These are phyloP conservation scores for Bipolaris bicolor DNA, from an alignment of 2,329 filamentous ascomycete genomes.

Conservation along the genomic window DNA sequence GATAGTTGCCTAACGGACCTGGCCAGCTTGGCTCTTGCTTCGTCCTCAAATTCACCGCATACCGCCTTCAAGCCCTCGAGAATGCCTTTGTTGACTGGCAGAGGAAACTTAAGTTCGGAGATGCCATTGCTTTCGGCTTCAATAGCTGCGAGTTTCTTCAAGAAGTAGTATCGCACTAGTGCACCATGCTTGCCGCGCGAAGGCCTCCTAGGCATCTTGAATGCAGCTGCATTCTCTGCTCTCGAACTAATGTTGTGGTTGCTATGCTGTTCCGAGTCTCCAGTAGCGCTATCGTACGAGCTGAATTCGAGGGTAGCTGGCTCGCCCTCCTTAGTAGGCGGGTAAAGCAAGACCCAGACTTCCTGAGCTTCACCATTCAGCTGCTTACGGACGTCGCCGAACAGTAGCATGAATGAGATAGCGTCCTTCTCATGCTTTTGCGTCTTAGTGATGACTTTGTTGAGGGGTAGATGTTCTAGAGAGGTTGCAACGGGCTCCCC, in stretches of 20 bases:
- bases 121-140: background rate
- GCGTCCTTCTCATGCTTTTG: background rate
- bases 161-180: slow-evolving; percentile 15
- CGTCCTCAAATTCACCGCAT: background rate
- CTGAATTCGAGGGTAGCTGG: background rate
- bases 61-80: background rate
- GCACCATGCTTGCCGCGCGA: slow-evolving; percentile 4
- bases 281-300: background rate
- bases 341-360: slow-evolving; percentile 3
- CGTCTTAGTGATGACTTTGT: background rate
- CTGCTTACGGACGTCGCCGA: background rate
- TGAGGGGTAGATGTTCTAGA: background rate
- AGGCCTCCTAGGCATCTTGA: background rate
- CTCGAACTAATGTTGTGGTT: background rate
- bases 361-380: background rate
- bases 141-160: background rate
- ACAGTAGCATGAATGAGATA: slow-evolving; percentile 1
- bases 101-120: background rate
- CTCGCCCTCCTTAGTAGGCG: background rate
- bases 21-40: background rate
- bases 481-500: background rate
- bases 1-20: background rate
- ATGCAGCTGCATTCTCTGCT: background rate
- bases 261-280: background rate
- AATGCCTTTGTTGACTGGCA: background rate